Conservation (phyloP, 345 rosid species). For the Aethionema arabicum region DNA sequence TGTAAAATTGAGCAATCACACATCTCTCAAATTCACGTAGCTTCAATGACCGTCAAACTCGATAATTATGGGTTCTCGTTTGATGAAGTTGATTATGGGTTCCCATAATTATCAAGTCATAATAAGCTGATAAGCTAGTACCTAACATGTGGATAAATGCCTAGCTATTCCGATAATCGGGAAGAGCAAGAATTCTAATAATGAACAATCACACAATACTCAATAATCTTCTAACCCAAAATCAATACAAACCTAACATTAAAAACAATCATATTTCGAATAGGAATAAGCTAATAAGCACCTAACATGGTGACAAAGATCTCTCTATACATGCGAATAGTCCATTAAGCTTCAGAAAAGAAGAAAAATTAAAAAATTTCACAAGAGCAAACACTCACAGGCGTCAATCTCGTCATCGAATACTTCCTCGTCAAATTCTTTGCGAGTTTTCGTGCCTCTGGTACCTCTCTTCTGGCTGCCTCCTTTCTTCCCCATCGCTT, state of each 20-base stretch:
- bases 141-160: background rate
- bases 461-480: constrained; percentile 44
- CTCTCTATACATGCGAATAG: constrained; percentile 3
- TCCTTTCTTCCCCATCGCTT: constrained; percentile 64
- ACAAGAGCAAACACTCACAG: constrained; percentile 40
- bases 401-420: constrained; percentile 73
- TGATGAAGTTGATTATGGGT: no score
- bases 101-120: no score
- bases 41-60: background rate
- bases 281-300: constrained; percentile 6
- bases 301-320: background rate
- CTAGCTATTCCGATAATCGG: background rate
- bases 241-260: background rate
- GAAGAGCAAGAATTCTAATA: background rate
- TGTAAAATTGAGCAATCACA: background rate
- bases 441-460: constrained; percentile 43
- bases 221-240: background rate
- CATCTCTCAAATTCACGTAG: no score
- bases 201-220: background rate
- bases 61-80: no score
- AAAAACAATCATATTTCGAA: background rate
- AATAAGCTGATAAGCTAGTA: no score
- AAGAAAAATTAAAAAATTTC: background rate
- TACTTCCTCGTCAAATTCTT: constrained; percentile 39
- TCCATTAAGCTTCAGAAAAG: background rate